Percentiles rank a stretch among this genome's conserved stretches.
Conservation (phyloP, 768 basidiomycete genomes). For the Pleurotus djamor region DNA sequence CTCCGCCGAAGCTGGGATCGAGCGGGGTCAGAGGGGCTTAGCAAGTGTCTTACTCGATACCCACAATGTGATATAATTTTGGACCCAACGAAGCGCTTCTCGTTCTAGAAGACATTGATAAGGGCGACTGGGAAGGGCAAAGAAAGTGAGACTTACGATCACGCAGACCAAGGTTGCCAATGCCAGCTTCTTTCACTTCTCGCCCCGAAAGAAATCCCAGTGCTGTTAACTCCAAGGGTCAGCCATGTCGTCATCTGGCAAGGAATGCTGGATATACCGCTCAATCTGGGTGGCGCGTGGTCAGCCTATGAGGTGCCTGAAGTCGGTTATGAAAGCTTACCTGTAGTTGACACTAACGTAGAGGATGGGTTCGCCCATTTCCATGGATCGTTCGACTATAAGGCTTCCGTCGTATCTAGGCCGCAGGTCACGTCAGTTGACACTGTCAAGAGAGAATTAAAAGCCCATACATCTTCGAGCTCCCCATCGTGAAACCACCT, state of each 20-base stretch:
- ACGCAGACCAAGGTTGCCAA: conserved; percentile 41
- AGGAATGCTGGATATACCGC: no score
- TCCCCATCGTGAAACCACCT: background rate
- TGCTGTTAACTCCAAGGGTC: conserved; percentile 8
- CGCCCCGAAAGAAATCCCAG: conserved; percentile 28
- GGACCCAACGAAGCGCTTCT: conserved; percentile 42
- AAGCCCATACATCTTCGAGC: background rate
- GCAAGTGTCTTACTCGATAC: no score
- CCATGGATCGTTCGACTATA: conserved; percentile 22
- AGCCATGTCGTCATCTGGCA: no score
- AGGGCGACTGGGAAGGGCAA: background rate
- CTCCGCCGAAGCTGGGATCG: conserved; percentile 50
- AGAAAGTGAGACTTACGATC: conserved; percentile 28
- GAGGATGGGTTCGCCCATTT: conserved; percentile 20
- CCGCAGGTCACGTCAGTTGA: background rate
- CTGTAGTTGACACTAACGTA: conserved; percentile 25
- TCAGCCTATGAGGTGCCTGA: no score
- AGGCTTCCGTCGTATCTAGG: conserved; percentile 14
- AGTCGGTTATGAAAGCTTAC: background rate
- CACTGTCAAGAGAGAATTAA: background rate
- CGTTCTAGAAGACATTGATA: conserved; percentile 20
- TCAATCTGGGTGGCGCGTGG: no score
- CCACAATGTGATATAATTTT: conserved; percentile 40
- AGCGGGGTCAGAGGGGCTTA: no score
- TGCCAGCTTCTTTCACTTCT: conserved; percentile 24